A percentile compares a stretch with the other conserved stretches of the same genome.
Conservation (phyloP, 805 yeast genomes). For the Torulaspora maleeae region DNA sequence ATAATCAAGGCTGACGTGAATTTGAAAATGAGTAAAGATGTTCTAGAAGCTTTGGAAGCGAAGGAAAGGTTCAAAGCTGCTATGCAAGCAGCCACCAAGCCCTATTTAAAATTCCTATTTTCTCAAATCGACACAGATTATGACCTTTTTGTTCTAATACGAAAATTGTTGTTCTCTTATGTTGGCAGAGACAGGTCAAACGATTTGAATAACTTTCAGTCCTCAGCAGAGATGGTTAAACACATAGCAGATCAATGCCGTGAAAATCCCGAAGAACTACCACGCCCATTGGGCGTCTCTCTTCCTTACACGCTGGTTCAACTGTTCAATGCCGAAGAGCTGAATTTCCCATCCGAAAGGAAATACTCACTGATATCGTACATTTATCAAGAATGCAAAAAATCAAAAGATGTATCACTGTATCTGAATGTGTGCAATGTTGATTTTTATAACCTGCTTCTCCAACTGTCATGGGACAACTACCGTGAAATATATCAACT, state of each 20-base stretch:
- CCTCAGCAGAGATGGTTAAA: conserved; percentile 16
- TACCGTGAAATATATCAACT: conserved; percentile 24
- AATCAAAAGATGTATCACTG: conserved; percentile 23
- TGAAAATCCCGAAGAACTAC: conserved; percentile 14
- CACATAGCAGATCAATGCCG: conserved; percentile 14
- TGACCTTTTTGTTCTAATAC: conserved; percentile 21
- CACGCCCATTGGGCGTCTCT: conserved; percentile 29
- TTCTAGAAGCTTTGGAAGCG: conserved; percentile 17
- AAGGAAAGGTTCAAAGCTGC: conserved; percentile 24
- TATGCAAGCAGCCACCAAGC: conserved; percentile 22
- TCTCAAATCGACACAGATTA: conserved; percentile 23
- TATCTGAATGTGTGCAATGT: conserved; percentile 32
- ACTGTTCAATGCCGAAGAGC: conserved; percentile 16
- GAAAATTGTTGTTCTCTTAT: conserved; percentile 14
- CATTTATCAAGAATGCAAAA: conserved; percentile 30
- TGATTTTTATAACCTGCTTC: conserved; percentile 31
- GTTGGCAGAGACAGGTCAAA: conserved; percentile 11
- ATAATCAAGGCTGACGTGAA: background rate
- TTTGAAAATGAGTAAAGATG: conserved; percentile 9
- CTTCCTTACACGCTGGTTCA: conserved; percentile 25
- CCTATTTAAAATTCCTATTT: conserved; percentile 15
- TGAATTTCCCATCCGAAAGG: conserved; percentile 24
- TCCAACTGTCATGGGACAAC: conserved; percentile 31
- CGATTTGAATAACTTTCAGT: conserved; percentile 10
- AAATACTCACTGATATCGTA: conserved; percentile 24